phyloP scores from a whole-genome alignment of 2,329 filamentous ascomycete genomes.

The Clonostachys byssicola region DNA sequence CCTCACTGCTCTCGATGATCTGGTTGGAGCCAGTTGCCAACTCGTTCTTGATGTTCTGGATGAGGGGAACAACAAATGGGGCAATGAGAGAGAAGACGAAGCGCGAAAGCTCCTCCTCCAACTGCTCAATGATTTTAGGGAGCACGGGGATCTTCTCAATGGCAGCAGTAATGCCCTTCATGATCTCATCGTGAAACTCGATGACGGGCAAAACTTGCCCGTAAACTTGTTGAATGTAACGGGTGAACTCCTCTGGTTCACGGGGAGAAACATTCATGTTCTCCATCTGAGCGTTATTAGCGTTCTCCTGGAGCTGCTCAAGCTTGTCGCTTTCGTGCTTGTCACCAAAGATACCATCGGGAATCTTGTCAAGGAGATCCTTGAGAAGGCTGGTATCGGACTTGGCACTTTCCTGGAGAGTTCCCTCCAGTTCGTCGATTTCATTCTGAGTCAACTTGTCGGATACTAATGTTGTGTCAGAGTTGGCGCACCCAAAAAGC shows the following conservation, averaged over 20 bases:
- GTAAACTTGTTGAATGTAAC: conserved; percentile 69
- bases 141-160: conserved; percentile 84
- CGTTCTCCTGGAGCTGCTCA: conserved; percentile 75
- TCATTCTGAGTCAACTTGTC: conserved; percentile 92
- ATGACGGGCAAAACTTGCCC: conserved; percentile 84
- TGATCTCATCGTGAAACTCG: conserved; percentile 84
- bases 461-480: conserved; percentile 49
- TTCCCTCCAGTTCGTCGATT: conserved; percentile 82
- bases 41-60: conserved; percentile 82
- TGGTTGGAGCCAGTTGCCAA: conserved; percentile 81
- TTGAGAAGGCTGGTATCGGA: conserved; percentile 72
- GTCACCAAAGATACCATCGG: conserved; percentile 73
- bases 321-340: conserved; percentile 72
- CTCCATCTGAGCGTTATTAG: conserved; percentile 70
- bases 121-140: conserved; percentile 78
- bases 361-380: conserved; percentile 77
- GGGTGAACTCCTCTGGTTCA: conserved; percentile 78
- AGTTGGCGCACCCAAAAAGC: conserved; percentile 1
- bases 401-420: conserved; percentile 61
- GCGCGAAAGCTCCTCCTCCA: conserved; percentile 81
- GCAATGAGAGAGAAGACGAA: conserved; percentile 92
- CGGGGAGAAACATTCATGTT: conserved; percentile 71
- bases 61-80: conserved; percentile 81
- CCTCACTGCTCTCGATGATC: conserved; percentile 79
- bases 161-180: conserved; percentile 72